Base-by-base conservation (phyloP, 495 filamentous ascomycete species). In the Entonaema liquescens region DNA sequence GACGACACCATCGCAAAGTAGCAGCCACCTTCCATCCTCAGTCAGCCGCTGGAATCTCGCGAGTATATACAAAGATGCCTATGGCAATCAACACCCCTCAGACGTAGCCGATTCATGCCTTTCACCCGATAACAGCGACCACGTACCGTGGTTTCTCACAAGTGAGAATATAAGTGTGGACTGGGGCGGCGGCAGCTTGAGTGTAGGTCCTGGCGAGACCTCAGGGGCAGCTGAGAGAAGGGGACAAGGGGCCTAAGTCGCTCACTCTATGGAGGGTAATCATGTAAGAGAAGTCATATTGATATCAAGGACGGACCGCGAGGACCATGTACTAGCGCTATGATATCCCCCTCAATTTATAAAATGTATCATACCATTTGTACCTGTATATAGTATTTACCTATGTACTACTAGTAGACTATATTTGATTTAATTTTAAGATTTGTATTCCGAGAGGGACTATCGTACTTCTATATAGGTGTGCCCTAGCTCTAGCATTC, bases 91-190 rank as follows among this genome's bases (percentile, higher is more conserved):
- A 4, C 38, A 23, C 42, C 19, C 42, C 42, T 4, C 42, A 21
- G 8, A 23, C 19, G 5, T 11, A 12, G 0, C 9, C 31, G 31
- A 0, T 5, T 9, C 12, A 12, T 23, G 54, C 17, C 1, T 5
- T 5, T 0, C 9, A 2, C 21, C 17, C 35, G 23, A 40, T 2
- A 29, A 9, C n/a, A 23, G 25, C 3, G 60, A 42, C 8, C 12
- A 33, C 26, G 13, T 59, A 3, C 56, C 68, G 19, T 71, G 68
- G 68, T 50, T 19, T n/a, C 11, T 71, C 19, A 25, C 49, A 12
- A 29, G 49, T 25, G 49, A 47, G 23, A 47, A 47, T 5, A 7
- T 47, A 6, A 47, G 19, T 2, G 42, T 47, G 42, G 42, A 47
- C 1, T 47, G 42, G 42, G 42, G 42, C 42, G 42, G 42, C 4